Conservation (phyloP, 768 basidiomycete genomes). For the Cubamyces lactineus region DNA sequence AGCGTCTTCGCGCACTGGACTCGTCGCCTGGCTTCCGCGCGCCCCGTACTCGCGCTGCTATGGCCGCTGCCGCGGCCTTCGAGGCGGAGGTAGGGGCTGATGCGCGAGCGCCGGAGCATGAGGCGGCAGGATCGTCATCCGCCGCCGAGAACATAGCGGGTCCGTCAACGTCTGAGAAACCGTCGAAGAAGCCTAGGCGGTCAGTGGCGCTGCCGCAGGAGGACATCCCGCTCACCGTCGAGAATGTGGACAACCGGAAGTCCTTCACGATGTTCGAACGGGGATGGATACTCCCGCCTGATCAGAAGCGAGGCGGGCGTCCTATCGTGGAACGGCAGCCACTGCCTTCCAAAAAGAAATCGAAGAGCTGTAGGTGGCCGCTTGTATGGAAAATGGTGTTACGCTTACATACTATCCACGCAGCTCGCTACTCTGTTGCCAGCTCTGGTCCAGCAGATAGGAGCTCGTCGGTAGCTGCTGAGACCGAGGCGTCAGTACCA, state of each 20-base stretch:
- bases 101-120: conserved; percentile 6
- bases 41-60: conserved; percentile 47
- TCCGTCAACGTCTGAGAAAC: conserved; percentile 4
- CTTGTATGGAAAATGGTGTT: background rate
- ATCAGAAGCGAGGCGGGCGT: conserved; percentile 67
- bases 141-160: conserved; percentile 22
- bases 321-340: conserved; percentile 46
- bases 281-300: conserved; percentile 86
- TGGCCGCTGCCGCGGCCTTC: conserved; percentile 37
- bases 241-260: conserved; percentile 69
- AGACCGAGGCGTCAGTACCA: conserved; percentile 19
- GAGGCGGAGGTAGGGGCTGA: conserved; percentile 41
- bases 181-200: conserved; percentile 11
- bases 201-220: conserved; percentile 25
- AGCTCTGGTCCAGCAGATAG: conserved; percentile 1
- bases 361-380: conserved; percentile 45
- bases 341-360: conserved; percentile 56
- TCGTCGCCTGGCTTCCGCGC: conserved; percentile 49
- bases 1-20: conserved; percentile 38
- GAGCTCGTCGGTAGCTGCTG: conserved; percentile 7
- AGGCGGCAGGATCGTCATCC: conserved; percentile 8
- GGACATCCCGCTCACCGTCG: conserved; percentile 59
- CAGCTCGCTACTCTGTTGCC: conserved; percentile 7
- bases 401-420: too few species aligned
- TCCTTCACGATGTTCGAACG: conserved; percentile 83